Conservation (phyloP, 2,329 filamentous ascomycete genomes). For the Teratosphaeria destructans region DNA sequence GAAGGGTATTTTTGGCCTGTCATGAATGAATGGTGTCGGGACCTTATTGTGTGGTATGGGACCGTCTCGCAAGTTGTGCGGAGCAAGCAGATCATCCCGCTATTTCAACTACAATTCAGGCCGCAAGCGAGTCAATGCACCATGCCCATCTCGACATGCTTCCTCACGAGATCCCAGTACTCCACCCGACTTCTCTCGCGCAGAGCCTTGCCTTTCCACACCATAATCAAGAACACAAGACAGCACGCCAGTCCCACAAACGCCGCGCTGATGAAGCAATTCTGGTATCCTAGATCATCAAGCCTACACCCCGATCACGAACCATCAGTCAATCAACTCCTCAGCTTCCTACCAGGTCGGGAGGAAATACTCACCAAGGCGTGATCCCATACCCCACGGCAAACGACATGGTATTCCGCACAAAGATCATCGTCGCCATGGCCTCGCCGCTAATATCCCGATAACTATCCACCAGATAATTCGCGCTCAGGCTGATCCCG, state of each 20-base stretch:
- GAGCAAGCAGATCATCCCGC: neutral
- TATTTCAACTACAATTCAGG: neutral
- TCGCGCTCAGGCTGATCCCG: slow-evolving; percentile 25
- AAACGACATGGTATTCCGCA: slow-evolving; percentile 40
- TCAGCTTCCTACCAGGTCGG: neutral
- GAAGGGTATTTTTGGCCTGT: neutral
- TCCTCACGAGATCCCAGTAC: slow-evolving; percentile 8
- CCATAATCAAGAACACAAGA: slow-evolving; percentile 16
- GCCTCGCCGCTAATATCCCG: slow-evolving; percentile 35
- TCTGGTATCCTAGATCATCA: slow-evolving; percentile 31
- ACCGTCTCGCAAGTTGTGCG: neutral
- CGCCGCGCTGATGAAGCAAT: slow-evolving; percentile 34
- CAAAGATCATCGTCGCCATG: slow-evolving; percentile 36
- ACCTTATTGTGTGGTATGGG: neutral
- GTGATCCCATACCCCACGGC: slow-evolving; percentile 30
- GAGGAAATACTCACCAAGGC: slow-evolving; percentile 20
- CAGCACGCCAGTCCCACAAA: slow-evolving; percentile 34
- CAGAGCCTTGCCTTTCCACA: slow-evolving; percentile 5
- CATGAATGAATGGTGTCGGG: neutral
- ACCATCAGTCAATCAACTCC: slow-evolving; percentile 5
- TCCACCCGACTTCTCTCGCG: slow-evolving; percentile 2
- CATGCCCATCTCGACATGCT: slow-evolving; percentile 15
- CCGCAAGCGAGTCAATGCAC: slow-evolving; percentile 5
- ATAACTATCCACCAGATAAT: slow-evolving; percentile 38
- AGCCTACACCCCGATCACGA: slow-evolving; percentile 19